Evolutionary conservation across 1,139 yeast genomes (phyloP).

Genomic region (Arxiozyma bovina): DNA sequence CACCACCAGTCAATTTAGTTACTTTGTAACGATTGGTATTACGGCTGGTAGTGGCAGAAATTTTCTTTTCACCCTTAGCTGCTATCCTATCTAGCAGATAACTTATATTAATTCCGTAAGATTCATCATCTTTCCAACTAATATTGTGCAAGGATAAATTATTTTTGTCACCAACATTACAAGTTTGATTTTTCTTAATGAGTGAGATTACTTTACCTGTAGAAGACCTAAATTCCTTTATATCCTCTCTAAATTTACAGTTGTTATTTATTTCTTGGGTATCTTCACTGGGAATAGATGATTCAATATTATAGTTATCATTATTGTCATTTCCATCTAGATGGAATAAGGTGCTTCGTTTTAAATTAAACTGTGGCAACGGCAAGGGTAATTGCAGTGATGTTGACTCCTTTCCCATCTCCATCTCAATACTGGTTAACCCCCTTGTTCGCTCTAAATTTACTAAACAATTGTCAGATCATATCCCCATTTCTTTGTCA

Average conservation of each 20-base stretch:
- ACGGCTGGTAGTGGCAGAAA: not conserved
- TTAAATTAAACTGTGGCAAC: not conserved
- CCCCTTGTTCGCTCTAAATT: not conserved
- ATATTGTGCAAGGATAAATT: not conserved
- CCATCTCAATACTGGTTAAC: not conserved
- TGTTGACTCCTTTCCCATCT: not conserved
- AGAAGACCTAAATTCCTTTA: constrained; percentile 1
- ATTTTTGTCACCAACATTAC: not conserved
- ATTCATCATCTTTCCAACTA: constrained; percentile 24
- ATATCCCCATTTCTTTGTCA: not conserved
- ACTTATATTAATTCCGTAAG: constrained; percentile 34
- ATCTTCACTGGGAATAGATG: not conserved
- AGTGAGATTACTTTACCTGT: constrained; percentile 2
- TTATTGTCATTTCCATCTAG: not conserved
- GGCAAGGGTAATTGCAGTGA: not conserved
- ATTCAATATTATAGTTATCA: not conserved
- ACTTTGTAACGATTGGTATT: not conserved
- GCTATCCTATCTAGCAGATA: constrained; percentile 31
- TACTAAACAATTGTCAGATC: not conserved
- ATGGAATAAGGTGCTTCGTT: not conserved
- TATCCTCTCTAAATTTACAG: not conserved
- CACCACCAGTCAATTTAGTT: not conserved
- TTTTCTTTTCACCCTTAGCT: constrained; percentile 3
- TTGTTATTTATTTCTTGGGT: not conserved
- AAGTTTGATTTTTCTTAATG: not conserved